These are phyloP conservation scores for Eimeria praecox DNA, from an alignment of 169 alveolate species.

Conservation along the genomic window DNA sequence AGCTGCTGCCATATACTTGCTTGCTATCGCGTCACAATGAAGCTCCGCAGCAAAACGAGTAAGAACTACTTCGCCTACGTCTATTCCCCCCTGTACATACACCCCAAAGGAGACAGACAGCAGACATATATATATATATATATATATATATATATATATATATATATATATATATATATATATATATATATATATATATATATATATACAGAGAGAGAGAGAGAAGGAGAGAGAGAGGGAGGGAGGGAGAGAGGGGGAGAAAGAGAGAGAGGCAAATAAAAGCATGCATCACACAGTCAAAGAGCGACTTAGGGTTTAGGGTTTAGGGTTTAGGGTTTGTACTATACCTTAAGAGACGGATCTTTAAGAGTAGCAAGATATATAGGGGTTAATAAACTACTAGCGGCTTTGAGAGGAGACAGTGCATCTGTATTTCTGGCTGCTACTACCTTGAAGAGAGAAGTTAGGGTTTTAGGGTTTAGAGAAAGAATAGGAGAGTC, in stretches of 20 bases:
- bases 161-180: no score
- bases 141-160: no score
- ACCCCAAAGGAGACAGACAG: neutral
- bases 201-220: no score
- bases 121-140: no score
- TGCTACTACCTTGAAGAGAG: neutral
- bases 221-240: no score
- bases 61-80: neutral
- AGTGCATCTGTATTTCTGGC: slow-evolving; percentile 2
- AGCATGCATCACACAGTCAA: neutral
- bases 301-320: neutral
- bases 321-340: neutral
- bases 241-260: no score
- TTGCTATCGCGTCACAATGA: neutral
- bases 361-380: neutral
- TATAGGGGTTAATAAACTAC: neutral
- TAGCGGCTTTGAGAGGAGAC: slow-evolving; percentile 18
- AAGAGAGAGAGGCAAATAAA: no score
- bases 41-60: slow-evolving; percentile 9
- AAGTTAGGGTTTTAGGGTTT: neutral
- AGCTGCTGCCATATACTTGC: neutral
- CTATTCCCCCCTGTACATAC: neutral
- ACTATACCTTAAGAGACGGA: neutral
- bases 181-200: no score
- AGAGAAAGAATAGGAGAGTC: neutral